Evolutionary conservation across 2,329 filamentous ascomycete species (phyloP), one percentile per base, ranked within the genome.

Genomic region (Pestalotiopsis sp.): DNA sequence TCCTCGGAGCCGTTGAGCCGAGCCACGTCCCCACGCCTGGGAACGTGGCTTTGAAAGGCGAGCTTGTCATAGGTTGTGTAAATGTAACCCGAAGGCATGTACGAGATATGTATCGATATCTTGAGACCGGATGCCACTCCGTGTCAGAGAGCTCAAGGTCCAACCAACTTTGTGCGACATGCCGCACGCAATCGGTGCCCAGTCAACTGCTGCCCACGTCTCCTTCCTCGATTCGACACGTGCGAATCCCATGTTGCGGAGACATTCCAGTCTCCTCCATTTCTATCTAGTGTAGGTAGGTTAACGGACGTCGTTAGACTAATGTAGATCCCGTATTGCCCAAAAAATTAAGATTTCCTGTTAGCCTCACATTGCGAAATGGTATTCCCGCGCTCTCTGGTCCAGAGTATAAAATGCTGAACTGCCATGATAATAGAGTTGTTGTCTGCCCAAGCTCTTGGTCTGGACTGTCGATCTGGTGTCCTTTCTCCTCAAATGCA

Each of bases 1-100:
- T 62, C 31, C 31, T 20, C 59, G 31, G 31, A 62, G 59, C 59
- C 59, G 59, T 62, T 39, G 31, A 39, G 27, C 59, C 59, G 59
- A 62, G 59, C n/a, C 59, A 38, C 27, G 27, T 20, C 31, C n/a
- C 59, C 25, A 59, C 27, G 23, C 17, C 27, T 59, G 13, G 17
- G 45, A 52, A 52, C 45, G 45, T 52, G 45, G 45, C 45, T 52
- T 52, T 20, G 45, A 52, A 52, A 52, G 45, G 45, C 45, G 45
- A 23, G 14, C 20, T 20, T 52, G 45, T 52, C 31, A 36, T 36
- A 36, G 31, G 45, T 52, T n/a, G 20, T 52, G 45, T 17, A 52
- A 49, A 36, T 36, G 31, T 36, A 36, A 36, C 31, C 45, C 45
- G 45, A 52, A 7, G 17, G 45, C n/a, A 52, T 36, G 20, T 23